Conservation (phyloP, 2,329 filamentous ascomycete species). For the Pestalotiopsis sp. region DNA sequence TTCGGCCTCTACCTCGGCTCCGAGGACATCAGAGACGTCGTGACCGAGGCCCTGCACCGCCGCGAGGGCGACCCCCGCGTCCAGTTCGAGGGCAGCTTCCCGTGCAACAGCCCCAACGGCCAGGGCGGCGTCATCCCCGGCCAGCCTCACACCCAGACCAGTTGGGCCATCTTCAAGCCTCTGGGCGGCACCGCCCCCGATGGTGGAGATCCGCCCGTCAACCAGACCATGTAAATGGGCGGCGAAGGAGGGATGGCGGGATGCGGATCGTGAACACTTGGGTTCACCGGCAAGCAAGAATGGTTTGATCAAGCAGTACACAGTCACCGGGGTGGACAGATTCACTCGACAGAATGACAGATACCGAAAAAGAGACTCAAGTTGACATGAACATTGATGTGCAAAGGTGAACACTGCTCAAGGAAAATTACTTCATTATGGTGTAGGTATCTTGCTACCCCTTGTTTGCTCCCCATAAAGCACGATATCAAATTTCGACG, state of each 20-base stretch:
- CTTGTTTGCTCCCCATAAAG: background rate
- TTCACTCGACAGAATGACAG: too few relatives aligned
- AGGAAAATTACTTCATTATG: background rate
- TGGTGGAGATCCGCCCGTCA: background rate
- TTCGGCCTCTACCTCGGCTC: background rate
- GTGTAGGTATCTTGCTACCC: background rate
- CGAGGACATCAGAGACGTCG: background rate
- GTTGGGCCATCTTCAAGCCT: background rate
- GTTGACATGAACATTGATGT: background rate
- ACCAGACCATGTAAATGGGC: background rate
- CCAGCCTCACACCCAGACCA: background rate
- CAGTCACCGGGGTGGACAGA: too few relatives aligned
- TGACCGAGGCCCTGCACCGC: background rate
- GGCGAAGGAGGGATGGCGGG: background rate
- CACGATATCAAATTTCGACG: background rate
- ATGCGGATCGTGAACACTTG: background rate
- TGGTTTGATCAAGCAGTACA: too few relatives aligned
- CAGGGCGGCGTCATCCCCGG: background rate
- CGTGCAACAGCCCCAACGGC: background rate
- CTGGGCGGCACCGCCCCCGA: background rate
- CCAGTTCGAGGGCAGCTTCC: background rate
- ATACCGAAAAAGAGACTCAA: too few relatives aligned
- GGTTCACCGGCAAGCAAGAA: too few relatives aligned
- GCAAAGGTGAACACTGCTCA: background rate
- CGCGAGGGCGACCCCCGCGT: background rate